A percentile compares a stretch with the other conserved stretches of the same genome.
Conservation (phyloP, 2,329 filamentous ascomycete species). For the Phyllosticta ampelicida region DNA sequence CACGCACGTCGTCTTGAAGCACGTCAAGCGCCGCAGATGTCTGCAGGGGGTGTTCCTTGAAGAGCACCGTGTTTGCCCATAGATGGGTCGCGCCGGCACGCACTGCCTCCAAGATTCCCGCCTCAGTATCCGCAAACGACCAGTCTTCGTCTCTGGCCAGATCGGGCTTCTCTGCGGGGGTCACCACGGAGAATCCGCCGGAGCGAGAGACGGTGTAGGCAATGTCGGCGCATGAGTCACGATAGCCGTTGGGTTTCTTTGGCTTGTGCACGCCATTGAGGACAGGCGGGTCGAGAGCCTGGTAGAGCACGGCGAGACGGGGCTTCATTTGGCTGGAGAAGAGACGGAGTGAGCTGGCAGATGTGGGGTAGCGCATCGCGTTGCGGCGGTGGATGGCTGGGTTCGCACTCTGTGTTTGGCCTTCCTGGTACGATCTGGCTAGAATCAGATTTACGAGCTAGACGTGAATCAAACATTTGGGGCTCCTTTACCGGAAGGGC, state of each 20-base stretch:
- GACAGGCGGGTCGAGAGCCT: constrained; percentile 37
- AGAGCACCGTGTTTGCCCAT: constrained; percentile 44
- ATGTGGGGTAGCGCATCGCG: not conserved
- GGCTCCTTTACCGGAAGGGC: too few relatives aligned
- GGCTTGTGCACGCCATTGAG: constrained; percentile 40
- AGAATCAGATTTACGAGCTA: not conserved
- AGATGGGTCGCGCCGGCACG: constrained; percentile 60
- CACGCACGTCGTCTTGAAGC: constrained; percentile 22
- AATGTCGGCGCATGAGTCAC: constrained; percentile 40
- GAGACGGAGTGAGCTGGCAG: not conserved
- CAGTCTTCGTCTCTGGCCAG: constrained; percentile 74
- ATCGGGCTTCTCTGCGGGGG: constrained; percentile 20
- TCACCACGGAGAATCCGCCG: constrained; percentile 24
- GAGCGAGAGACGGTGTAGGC: constrained; percentile 24
- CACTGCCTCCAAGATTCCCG: constrained; percentile 97
- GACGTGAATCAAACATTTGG: not conserved
- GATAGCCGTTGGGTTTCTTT: constrained; percentile 40
- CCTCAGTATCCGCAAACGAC: constrained; percentile 85
- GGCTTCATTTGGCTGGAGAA: not conserved
- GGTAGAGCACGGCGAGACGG: constrained; percentile 37
- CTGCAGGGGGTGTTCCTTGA: constrained; percentile 39
- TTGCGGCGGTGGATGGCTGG: not conserved
- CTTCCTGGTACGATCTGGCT: not conserved
- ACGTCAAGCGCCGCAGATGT: constrained; percentile 24
- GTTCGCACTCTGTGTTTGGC: not conserved